These are phyloP conservation scores for Septoria petroselini DNA, from an alignment of 2,329 filamentous ascomycete species.

Conservation along the genomic window DNA sequence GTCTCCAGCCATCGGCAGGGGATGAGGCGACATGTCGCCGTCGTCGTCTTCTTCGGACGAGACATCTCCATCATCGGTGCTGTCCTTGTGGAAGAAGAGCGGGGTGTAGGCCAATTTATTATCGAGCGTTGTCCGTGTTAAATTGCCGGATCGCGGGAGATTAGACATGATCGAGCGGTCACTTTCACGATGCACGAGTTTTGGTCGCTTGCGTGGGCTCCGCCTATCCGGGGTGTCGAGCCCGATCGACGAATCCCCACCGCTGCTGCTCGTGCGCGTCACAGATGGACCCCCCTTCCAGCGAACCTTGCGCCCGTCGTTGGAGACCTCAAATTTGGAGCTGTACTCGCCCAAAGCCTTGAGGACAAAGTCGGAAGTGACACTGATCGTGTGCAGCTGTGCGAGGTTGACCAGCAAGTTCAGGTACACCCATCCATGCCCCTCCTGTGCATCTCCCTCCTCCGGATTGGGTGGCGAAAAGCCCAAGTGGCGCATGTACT, in stretches of 20 bases:
- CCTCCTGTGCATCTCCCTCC: conserved; percentile 55
- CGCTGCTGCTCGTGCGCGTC: conserved; percentile 60
- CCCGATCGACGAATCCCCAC: conserved; percentile 26
- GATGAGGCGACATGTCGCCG: conserved; percentile 35
- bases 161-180: conserved; percentile 10
- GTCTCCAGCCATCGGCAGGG: conserved; percentile 31
- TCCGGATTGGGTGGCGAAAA: conserved; percentile 59
- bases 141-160: conserved; percentile 6
- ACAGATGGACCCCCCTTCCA: conserved; percentile 70
- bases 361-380: conserved; percentile 73
- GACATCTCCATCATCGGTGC: conserved; percentile 42
- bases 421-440: conserved; percentile 78
- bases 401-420: conserved; percentile 79
- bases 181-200: conserved; percentile 27
- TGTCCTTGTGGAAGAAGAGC: conserved; percentile 48
- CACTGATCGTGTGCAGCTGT: conserved; percentile 79
- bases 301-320: conserved; percentile 72
- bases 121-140: conserved; percentile 24
- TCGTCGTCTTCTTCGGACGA: conserved; percentile 38
- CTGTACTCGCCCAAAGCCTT: conserved; percentile 68
- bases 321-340: conserved; percentile 71
- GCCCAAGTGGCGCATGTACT: conserved; percentile 73
- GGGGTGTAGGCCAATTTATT: conserved; percentile 47
- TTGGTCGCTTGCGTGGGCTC: conserved; percentile 34
- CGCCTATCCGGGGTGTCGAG: conserved; percentile 23